phyloP scores from a whole-genome alignment of 2,329 filamentous ascomycete genomes.

The Blumeriella jaapii region DNA sequence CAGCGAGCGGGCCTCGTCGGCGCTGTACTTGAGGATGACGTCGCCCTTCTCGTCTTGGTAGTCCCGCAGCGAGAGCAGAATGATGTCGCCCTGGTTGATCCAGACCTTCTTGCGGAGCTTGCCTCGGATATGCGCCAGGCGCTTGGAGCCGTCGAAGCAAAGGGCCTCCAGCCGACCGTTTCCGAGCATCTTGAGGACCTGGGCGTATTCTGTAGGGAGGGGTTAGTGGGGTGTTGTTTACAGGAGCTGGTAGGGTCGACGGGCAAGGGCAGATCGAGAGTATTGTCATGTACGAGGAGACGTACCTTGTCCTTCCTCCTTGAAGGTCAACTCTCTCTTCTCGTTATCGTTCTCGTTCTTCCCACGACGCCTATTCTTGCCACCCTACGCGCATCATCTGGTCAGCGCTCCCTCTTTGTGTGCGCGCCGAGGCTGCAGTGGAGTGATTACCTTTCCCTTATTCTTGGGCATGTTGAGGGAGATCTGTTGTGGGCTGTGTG shows the following conservation, averaged over 20 bases:
- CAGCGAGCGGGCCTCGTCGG: conserved; percentile 88
- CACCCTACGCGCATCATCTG: conserved; percentile 51
- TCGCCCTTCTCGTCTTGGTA: conserved; percentile 93
- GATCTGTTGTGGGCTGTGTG: conserved; percentile 9
- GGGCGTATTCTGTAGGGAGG: conserved; percentile 52
- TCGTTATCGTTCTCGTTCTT: conserved; percentile 99
- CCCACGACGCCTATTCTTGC: conserved; percentile 95
- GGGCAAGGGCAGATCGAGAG: background rate
- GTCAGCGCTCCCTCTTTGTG: conserved; percentile 10
- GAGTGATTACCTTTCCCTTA: conserved; percentile 79
- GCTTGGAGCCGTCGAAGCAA: conserved; percentile 90
- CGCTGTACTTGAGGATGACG: conserved; percentile 88
- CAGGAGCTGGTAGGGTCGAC: background rate
- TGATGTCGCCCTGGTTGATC: conserved; percentile 98
- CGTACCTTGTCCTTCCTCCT: conserved; percentile 85
- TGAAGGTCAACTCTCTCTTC: conserved; percentile 97
- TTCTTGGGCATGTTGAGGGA: conserved; percentile 95
- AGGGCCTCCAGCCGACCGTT: conserved; percentile 84
- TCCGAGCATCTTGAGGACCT: conserved; percentile 90
- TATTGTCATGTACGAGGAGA: background rate
- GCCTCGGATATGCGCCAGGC: conserved; percentile 77
- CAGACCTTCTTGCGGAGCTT: conserved; percentile 99
- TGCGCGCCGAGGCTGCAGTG: conserved; percentile 1
- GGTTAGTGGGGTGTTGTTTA: conserved; percentile 27
- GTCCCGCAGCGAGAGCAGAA: conserved; percentile 76